Conservation (phyloP, 192 early-diverging fungal genomes). For the Backusella westeae region DNA sequence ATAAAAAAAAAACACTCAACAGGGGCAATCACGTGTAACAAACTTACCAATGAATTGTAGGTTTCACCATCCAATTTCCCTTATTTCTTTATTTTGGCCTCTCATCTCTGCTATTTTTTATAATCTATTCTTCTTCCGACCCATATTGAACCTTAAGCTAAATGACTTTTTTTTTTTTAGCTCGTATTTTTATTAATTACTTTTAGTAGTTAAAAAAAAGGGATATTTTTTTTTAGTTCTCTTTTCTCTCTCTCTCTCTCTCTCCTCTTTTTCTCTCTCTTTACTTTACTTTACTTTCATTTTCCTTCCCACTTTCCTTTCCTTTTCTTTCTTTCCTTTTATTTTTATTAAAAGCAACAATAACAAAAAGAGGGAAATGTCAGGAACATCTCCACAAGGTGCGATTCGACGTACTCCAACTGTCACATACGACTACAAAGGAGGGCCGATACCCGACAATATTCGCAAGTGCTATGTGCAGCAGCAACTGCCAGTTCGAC, state of each 20-base stretch:
- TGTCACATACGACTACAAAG: conserved; percentile 1
- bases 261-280: background rate
- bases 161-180: background rate
- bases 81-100: background rate
- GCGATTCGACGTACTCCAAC: conserved; percentile 4
- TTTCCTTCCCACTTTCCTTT: background rate
- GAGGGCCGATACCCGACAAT: conserved; percentile 23
- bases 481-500: conserved; percentile 30
- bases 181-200: background rate
- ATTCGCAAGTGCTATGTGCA: conserved; percentile 24
- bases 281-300: background rate
- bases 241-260: background rate
- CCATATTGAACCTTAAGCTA: background rate
- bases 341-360: background rate
- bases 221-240: background rate
- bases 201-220: background rate
- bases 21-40: background rate
- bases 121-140: background rate
- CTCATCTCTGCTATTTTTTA: background rate
- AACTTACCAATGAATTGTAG: background rate
- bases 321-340: background rate
- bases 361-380: background rate
- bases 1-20: background rate
- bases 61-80: background rate
- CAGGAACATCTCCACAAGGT: background rate